phyloP scores from a whole-genome alignment of 805 yeast genomes.

The Candida berthetii region DNA sequence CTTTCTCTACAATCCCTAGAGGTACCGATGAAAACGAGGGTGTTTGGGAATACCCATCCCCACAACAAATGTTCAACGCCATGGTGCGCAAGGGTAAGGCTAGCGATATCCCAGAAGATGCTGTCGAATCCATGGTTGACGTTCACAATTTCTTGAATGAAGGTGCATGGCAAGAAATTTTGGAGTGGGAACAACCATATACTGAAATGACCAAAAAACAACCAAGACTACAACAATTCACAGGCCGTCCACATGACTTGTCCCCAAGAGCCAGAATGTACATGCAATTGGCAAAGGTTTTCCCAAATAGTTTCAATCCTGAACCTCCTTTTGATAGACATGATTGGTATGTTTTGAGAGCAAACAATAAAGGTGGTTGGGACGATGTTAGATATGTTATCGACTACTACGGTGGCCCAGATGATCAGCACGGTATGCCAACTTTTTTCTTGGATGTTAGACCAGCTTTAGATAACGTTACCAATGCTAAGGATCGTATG shows the following conservation, averaged over 20 bases:
- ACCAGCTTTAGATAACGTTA: constrained; percentile 78
- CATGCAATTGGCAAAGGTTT: constrained; percentile 55
- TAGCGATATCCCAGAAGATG: constrained; percentile 87
- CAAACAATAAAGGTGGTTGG: constrained; percentile 44
- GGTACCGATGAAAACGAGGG: constrained; percentile 64
- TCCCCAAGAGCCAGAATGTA: constrained; percentile 81
- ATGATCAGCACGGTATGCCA: constrained; percentile 85
- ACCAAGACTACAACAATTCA: constrained; percentile 80
- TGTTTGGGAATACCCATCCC: constrained; percentile 98
- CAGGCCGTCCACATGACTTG: constrained; percentile 85
- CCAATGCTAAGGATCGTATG: constrained; percentile 63
- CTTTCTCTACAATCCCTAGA: constrained; percentile 80
- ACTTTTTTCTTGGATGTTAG: constrained; percentile 90
- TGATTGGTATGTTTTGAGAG: constrained; percentile 93
- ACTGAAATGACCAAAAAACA: constrained; percentile 43
- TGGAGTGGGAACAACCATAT: constrained; percentile 84
- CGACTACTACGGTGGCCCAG: constrained; percentile 96
- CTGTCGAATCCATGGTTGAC: constrained; percentile 94
- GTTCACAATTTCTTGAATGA: constrained; percentile 95
- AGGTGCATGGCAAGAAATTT: constrained; percentile 94
- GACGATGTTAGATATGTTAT: constrained; percentile 82
- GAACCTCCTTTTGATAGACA: constrained; percentile 97
- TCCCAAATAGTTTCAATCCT: constrained; percentile 66
- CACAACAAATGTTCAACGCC: constrained; percentile 98
- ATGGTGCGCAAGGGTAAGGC: constrained; percentile 92